phyloP scores from a whole-genome alignment of 2,329 filamentous ascomycete species.

The Botryosphaeria agaves region DNA sequence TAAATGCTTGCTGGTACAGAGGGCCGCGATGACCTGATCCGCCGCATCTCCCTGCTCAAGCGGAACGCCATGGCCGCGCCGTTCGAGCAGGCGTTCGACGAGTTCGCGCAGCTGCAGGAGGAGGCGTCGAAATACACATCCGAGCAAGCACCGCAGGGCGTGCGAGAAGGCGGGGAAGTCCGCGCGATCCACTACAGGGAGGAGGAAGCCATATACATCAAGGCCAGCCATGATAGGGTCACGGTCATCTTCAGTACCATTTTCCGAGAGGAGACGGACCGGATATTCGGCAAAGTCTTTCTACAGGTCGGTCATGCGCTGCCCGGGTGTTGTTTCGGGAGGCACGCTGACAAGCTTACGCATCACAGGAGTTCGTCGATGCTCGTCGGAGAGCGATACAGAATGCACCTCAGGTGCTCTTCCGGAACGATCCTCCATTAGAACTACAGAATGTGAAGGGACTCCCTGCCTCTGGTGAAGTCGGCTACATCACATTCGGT shows the following conservation, averaged over 20 bases:
- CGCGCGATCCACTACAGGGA: slow-evolving; percentile 98
- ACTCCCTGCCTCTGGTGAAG: slow-evolving; percentile 64
- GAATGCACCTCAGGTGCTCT: slow-evolving; percentile 94
- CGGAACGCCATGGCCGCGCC: slow-evolving; percentile 98
- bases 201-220: slow-evolving; percentile 97
- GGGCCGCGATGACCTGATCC: slow-evolving; percentile 69
- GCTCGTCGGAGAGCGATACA: slow-evolving; percentile 88
- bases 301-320: slow-evolving; percentile 45
- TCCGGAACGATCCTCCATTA: slow-evolving; percentile 83
- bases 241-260: slow-evolving; percentile 98
- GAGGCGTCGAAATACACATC: slow-evolving; percentile 85
- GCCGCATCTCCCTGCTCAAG: slow-evolving; percentile 79
- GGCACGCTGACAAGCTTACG: background rate
- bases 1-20: slow-evolving; percentile 33
- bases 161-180: slow-evolving; percentile 76
- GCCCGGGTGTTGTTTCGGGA: too few species aligned
- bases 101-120: slow-evolving; percentile 72
- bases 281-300: slow-evolving; percentile 96
- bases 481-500: slow-evolving; percentile 98
- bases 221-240: slow-evolving; percentile 90
- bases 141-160: slow-evolving; percentile 82
- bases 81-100: slow-evolving; percentile 91
- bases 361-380: slow-evolving; percentile 70
- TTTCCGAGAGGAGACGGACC: slow-evolving; percentile 93
- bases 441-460: slow-evolving; percentile 79